Conservation (phyloP, 805 yeast species). For the Wickerhamiella alocasiicola region DNA sequence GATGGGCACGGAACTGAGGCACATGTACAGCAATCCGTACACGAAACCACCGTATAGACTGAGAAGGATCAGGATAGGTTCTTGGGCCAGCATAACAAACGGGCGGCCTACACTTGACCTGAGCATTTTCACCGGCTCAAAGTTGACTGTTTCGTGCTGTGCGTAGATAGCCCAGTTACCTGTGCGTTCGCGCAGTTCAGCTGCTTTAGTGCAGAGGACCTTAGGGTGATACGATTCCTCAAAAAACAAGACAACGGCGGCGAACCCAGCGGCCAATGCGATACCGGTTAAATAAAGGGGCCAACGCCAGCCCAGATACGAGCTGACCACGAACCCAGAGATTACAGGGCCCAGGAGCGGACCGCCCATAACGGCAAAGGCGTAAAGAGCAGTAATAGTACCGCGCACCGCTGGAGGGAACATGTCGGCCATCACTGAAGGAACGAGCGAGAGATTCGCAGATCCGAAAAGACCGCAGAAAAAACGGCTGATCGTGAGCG, state of each 20-base stretch:
- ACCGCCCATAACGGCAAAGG: constrained; percentile 55
- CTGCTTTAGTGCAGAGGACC: constrained; percentile 56
- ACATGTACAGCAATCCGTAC: constrained; percentile 64
- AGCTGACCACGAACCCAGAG: constrained; percentile 45
- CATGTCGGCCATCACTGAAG: constrained; percentile 72
- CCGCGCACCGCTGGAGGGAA: constrained; percentile 54
- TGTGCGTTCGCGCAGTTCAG: constrained; percentile 56
- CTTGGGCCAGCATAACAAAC: constrained; percentile 47
- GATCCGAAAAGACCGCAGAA: constrained; percentile 70
- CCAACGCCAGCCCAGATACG: constrained; percentile 14
- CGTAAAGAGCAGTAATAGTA: constrained; percentile 52
- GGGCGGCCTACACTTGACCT: constrained; percentile 60
- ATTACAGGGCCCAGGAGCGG: constrained; percentile 67
- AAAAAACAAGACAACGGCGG: constrained; percentile 29
- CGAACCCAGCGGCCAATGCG: constrained; percentile 26
- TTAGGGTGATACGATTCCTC: constrained; percentile 31
- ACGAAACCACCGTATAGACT: constrained; percentile 65
- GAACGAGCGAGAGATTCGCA: constrained; percentile 67
- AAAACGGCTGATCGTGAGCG: constrained; percentile 60
- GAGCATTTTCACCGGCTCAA: constrained; percentile 45
- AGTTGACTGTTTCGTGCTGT: constrained; percentile 61
- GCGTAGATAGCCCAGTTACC: constrained; percentile 80
- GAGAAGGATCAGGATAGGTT: constrained; percentile 59
- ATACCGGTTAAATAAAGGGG: constrained; percentile 21
- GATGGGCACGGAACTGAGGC: constrained; percentile 64